Percentiles rank a stretch among this genome's conserved stretches.
Evolutionary conservation across 805 yeast species (phyloP).

Genomic region (Blastobotrys terrestris): DNA sequence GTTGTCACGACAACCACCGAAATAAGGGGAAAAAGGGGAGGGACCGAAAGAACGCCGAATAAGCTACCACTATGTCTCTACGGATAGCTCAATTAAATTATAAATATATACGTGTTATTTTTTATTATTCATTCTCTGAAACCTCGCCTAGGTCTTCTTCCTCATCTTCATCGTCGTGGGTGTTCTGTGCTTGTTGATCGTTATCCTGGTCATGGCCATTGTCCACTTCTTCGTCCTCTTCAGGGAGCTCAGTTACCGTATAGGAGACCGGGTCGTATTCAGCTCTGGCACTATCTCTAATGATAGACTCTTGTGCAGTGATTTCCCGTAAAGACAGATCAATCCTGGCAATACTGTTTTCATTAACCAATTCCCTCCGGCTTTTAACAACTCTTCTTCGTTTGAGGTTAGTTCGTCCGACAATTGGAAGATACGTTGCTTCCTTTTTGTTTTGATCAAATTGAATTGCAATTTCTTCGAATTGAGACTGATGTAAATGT

Average conservation of each 20-base stretch:
- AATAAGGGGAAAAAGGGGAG: too few relatives aligned
- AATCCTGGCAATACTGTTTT: constrained; percentile 54
- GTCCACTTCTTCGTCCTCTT: constrained; percentile 40
- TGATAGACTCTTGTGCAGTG: constrained; percentile 58
- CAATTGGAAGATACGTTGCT: constrained; percentile 73
- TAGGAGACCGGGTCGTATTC: constrained; percentile 75
- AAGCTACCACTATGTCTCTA: too few relatives aligned
- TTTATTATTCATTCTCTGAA: too few relatives aligned
- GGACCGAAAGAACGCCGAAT: too few relatives aligned
- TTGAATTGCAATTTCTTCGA: constrained; percentile 64
- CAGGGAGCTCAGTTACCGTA: constrained; percentile 56
- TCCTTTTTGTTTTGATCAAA: constrained; percentile 46
- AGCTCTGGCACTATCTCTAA: constrained; percentile 62
- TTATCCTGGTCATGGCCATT: too few relatives aligned
- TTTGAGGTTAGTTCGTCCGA: constrained; percentile 73
- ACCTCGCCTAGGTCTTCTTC: too few relatives aligned
- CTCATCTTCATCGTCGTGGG: too few relatives aligned
- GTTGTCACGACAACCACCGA: too few relatives aligned
- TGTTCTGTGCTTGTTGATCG: too few relatives aligned
- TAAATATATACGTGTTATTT: too few relatives aligned
- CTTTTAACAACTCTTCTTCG: constrained; percentile 69
- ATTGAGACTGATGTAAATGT: constrained; percentile 38
- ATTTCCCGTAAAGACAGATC: constrained; percentile 65
- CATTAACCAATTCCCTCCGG: constrained; percentile 44
- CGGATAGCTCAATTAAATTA: too few relatives aligned